These are phyloP conservation scores for Mortierella sp. DNA, from an alignment of 371 early-diverging fungal genomes.

Conservation along the genomic window DNA sequence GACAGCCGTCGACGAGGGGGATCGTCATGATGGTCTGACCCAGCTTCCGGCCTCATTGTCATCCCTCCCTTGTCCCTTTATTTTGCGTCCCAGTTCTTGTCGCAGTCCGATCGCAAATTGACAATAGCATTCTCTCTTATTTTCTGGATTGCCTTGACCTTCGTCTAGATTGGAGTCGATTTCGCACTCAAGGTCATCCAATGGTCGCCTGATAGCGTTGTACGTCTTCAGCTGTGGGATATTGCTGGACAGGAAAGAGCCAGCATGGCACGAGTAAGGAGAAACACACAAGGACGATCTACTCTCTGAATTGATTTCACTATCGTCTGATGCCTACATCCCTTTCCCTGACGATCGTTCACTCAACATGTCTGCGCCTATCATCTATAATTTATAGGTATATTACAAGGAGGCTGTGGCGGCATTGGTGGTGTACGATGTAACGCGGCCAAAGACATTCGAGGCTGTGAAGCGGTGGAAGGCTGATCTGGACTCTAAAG, in stretches of 20 bases:
- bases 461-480: conserved; percentile 83
- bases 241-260: conserved; percentile 89
- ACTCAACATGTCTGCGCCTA: conserved; percentile 2
- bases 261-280: conserved; percentile 70
- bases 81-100: not conserved
- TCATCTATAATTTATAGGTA: conserved; percentile 49
- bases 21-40: not conserved
- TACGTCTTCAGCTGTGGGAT: conserved; percentile 87
- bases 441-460: conserved; percentile 79
- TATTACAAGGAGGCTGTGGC: conserved; percentile 88
- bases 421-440: conserved; percentile 87
- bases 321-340: not conserved
- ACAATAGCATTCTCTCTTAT: too few relatives aligned
- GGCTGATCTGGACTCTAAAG: conserved; percentile 73
- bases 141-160: not conserved
- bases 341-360: conserved; percentile 2
- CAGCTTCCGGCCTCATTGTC: not conserved
- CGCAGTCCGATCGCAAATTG: not conserved
- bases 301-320: not conserved
- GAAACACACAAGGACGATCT: not conserved
- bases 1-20: not conserved
- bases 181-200: conserved; percentile 86
- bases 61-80: not conserved
- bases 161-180: conserved; percentile 81
- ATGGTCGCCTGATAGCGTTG: conserved; percentile 68